Evolutionary conservation across 495 filamentous ascomycete species (phyloP).

Genomic region (Lasiosphaeriaceae sp.): DNA sequence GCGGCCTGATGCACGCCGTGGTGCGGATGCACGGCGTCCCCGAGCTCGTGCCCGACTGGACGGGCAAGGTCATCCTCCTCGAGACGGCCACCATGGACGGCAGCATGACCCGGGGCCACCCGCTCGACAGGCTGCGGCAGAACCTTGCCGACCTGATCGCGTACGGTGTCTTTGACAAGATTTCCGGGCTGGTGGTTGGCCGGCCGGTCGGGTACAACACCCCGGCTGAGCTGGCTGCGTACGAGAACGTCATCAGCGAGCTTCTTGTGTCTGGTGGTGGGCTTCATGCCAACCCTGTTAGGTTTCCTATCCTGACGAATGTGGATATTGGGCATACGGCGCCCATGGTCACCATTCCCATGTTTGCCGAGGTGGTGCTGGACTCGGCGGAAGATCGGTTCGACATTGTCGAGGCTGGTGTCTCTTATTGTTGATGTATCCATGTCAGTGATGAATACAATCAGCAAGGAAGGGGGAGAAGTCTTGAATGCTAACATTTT

Average conservation of each 20-base stretch:
- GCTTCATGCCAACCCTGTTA: constrained; percentile 7
- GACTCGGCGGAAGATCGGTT: constrained; percentile 31
- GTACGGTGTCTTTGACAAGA: constrained; percentile 28
- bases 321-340: constrained; percentile 35
- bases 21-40: constrained; percentile 24
- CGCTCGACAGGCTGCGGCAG: constrained; percentile 17
- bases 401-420: constrained; percentile 27
- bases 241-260: constrained; percentile 1
- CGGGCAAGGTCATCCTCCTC: constrained; percentile 27
- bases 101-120: constrained; percentile 11
- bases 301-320: constrained; percentile 25
- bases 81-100: constrained; percentile 27
- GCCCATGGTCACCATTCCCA: constrained; percentile 32
- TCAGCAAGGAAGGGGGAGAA: too few species aligned
- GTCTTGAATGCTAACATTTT: too few species aligned
- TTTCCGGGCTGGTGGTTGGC: constrained; percentile 31
- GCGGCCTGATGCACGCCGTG: constrained; percentile 28
- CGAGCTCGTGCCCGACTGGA: constrained; percentile 19
- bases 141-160: constrained; percentile 31
- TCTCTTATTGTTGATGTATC: too few species aligned
- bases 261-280: constrained; percentile 4
- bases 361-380: constrained; percentile 22
- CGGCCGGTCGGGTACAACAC: constrained; percentile 26
- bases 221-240: constrained; percentile 15
- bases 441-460: too few species aligned